These are phyloP conservation scores for Hymenoscyphus fructigenus DNA, from an alignment of 2,329 filamentous ascomycete genomes.

Conservation along the genomic window DNA sequence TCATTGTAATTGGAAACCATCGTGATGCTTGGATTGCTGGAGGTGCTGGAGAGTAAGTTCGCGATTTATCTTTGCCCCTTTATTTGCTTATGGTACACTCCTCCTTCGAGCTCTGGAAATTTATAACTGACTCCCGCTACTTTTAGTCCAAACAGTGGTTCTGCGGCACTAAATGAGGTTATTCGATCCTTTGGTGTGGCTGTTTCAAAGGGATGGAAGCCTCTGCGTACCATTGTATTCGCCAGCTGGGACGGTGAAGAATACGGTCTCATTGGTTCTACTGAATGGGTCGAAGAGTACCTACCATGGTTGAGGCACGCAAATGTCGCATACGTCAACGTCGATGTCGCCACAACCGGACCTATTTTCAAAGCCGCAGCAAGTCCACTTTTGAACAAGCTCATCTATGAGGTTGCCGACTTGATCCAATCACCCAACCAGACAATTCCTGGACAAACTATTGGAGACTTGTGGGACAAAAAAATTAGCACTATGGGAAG, in stretches of 20 bases:
- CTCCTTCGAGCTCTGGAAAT: not conserved
- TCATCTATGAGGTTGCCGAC: conserved; percentile 55
- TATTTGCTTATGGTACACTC: not conserved
- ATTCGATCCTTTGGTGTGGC: conserved; percentile 73
- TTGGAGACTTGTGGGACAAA: conserved; percentile 50
- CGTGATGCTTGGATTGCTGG: conserved; percentile 87
- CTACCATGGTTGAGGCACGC: conserved; percentile 71
- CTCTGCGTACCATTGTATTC: conserved; percentile 87
- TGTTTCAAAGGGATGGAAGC: conserved; percentile 73
- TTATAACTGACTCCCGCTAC: not conserved
- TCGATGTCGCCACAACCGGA: conserved; percentile 70
- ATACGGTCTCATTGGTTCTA: conserved; percentile 77
- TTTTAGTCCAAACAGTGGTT: conserved; percentile 69
- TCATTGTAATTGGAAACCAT: conserved; percentile 89
- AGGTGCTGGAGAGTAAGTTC: conserved; percentile 63
- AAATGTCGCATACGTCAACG: conserved; percentile 74
- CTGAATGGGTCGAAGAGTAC: conserved; percentile 85
- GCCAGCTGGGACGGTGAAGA: conserved; percentile 74
- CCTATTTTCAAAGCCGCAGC: conserved; percentile 53
- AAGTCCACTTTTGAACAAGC: conserved; percentile 63
- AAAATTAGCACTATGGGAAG: conserved; percentile 58
- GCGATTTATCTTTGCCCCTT: not conserved
- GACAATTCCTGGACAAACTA: conserved; percentile 39
- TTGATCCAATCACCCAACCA: conserved; percentile 46
- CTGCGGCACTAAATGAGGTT: conserved; percentile 75